Evolutionary conservation across 176 grass and related monocot species (phyloP), one percentile per base, ranked within the genome.

Genomic region (Bromus sterilis): DNA sequence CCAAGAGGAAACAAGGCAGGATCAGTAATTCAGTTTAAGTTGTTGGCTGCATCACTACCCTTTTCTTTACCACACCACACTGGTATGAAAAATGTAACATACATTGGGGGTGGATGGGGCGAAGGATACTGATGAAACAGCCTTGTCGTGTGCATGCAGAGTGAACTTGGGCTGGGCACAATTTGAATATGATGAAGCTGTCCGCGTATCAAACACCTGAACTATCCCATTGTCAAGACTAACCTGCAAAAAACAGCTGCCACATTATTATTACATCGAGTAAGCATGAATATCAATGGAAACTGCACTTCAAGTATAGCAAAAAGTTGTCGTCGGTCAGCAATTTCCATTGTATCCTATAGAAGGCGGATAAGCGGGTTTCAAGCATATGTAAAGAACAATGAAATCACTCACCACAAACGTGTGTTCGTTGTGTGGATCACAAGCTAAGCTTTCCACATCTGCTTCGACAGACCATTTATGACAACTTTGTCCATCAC

Each of bases 211-310:
- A 26, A 97, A 94, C 11, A 85, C 90, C 84, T 94, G 94, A 77
- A 97, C 92, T 65, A 66, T 92, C 30, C 91, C 91, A 83, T 97
- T 94, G 44, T 97, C 89, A 80, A 97, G 94, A 86, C 94, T 97
- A 53, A 89, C 83, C 94, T 97, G 83, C 57, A 76, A 85, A 66
- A 78, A 34, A 37, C n/a, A 20, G 21, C 9, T 51, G 6, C 0
- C 42, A 25, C 25, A 29, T 60, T 71, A 76, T 46, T 33, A 66
- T 44, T 62, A 67, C 55, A 65, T 53, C 25, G 49, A 42, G 21
- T 31, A 34, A 10, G 8, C 55, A 53, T 53, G 18, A 2, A 53
- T 18, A n/a, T 51, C 48, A 31, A 67, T 23, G 2, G 7, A 71
- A 75, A 48, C 66, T 82, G 70, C 53, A 63, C 33, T 32, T 12